These are phyloP conservation scores for Saccharomyces hybrid DNA, from an alignment of 1,139 yeast genomes.

Conservation along the genomic window DNA sequence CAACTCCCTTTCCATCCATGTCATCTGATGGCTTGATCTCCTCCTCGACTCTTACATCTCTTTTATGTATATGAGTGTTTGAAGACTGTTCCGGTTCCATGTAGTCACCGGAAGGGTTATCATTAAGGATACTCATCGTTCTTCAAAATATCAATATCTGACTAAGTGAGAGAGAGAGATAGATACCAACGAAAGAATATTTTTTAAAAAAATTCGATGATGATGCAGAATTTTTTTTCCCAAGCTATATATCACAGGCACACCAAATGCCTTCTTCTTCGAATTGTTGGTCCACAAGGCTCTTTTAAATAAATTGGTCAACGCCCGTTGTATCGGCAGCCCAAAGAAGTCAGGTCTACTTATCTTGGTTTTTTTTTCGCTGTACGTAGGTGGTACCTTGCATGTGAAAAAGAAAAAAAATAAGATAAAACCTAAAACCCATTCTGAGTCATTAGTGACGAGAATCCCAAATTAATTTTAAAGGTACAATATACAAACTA, in stretches of 20 bases:
- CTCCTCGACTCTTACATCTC: neutral
- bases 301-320: neutral
- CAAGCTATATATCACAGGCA: neutral
- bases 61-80: neutral
- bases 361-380: neutral
- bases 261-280: neutral
- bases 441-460: neutral
- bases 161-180: no score
- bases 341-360: neutral
- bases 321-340: neutral
- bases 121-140: neutral
- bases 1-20: neutral
- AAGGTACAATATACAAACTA: neutral
- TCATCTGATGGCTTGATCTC: neutral
- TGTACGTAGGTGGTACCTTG: neutral
- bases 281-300: neutral
- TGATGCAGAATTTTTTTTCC: neutral
- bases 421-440: no score
- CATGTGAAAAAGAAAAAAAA: neutral
- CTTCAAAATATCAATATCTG: neutral
- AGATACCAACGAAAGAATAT: no score
- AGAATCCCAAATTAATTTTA: neutral
- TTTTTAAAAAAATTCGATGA: no score
- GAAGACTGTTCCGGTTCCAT: neutral
- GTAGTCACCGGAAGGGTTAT: neutral